Conservation (phyloP, 2,329 filamentous ascomycete genomes). For the Dactylella cylindrospora region DNA sequence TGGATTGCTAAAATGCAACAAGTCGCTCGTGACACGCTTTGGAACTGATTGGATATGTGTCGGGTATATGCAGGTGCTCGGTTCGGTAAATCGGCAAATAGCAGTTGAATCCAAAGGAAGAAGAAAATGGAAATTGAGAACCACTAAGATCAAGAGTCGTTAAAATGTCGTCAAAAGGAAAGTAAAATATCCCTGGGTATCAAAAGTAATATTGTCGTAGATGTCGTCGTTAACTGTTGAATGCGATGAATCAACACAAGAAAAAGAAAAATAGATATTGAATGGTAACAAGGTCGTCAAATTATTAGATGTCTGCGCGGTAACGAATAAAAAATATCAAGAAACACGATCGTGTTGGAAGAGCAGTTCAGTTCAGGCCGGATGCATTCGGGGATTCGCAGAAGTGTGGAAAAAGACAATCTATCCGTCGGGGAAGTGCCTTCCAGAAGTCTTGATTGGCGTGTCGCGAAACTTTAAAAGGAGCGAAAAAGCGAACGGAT, state of each 20-base stretch:
- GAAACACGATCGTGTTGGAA: constrained; percentile 35
- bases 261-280: not conserved
- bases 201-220: constrained; percentile 20
- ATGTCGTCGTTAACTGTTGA: constrained; percentile 16
- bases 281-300: constrained; percentile 31
- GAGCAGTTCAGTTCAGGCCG: constrained; percentile 14
- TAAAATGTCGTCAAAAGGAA: constrained; percentile 13
- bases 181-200: constrained; percentile 41
- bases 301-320: constrained; percentile 19
- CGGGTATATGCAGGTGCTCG: not conserved
- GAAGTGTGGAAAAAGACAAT: not conserved
- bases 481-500: not conserved
- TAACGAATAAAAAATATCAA: constrained; percentile 9
- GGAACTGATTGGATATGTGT: no score
- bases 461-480: constrained; percentile 8
- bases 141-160: constrained; percentile 41
- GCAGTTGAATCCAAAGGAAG: constrained; percentile 20
- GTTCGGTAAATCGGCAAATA: constrained; percentile 14
- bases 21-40: constrained; percentile 6
- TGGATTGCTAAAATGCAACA: constrained; percentile 17
- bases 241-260: no score
- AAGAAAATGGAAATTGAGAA: no score
- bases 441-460: not conserved
- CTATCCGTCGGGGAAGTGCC: constrained; percentile 2
- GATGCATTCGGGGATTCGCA: constrained; percentile 24